Conservation (phyloP, 1,284 basidiomycete genomes). For the Boletus nobilissimus region DNA sequence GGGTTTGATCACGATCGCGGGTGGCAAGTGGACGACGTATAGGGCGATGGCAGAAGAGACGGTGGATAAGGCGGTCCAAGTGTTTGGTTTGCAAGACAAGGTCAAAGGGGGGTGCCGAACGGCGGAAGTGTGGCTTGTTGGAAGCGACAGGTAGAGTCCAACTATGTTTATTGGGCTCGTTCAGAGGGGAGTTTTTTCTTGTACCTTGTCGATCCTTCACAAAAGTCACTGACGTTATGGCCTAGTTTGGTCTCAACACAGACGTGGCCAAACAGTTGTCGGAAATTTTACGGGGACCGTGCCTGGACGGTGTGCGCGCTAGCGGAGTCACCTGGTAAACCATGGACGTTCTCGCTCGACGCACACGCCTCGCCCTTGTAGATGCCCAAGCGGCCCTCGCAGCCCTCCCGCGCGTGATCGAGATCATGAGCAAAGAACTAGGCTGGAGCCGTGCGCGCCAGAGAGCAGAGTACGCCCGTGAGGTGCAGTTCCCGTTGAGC, state of each 20-base stretch:
- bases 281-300: constrained; percentile 94
- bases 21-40: constrained; percentile 99
- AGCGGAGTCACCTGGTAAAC: constrained; percentile 79
- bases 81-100: constrained; percentile 72
- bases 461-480: constrained; percentile 67
- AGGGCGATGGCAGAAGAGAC: constrained; percentile 97
- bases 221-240: constrained; percentile 12
- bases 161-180: constrained; percentile 98
- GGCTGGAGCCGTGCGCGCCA: constrained; percentile 76
- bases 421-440: constrained; percentile 91
- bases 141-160: constrained; percentile 94
- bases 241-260: constrained; percentile 86
- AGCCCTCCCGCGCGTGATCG: constrained; percentile 87
- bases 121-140: constrained; percentile 84
- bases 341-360: constrained; percentile 94
- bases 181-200: constrained; percentile 72
- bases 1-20: constrained; percentile 93
- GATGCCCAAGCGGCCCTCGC: constrained; percentile 90
- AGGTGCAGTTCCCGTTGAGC: constrained; percentile 73
- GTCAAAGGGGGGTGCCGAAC: constrained; percentile 81
- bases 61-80: constrained; percentile 87
- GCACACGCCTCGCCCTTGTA: constrained; percentile 92
- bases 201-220: not conserved
- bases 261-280: constrained; percentile 95
- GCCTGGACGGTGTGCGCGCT: constrained; percentile 94